Evolutionary conservation across 768 basidiomycete species (phyloP).

Genomic region (Leccinum incarnatum): DNA sequence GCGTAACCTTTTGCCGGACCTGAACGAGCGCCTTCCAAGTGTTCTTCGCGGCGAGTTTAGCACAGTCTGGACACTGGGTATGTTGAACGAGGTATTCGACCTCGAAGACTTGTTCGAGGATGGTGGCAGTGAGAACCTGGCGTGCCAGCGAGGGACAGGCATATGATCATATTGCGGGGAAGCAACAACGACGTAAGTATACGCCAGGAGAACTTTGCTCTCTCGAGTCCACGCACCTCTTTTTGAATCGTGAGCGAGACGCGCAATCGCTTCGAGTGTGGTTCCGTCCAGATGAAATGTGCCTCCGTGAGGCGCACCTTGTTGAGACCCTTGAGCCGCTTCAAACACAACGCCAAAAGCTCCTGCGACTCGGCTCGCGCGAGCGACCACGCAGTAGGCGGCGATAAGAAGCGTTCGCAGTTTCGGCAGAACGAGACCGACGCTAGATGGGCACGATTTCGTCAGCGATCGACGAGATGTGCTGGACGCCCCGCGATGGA

Average conservation of each 20-base stretch:
- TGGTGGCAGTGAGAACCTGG: constrained; percentile 88
- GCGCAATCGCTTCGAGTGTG: constrained; percentile 89
- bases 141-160: constrained; percentile 12
- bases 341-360: constrained; percentile 89
- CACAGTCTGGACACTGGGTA: constrained; percentile 93
- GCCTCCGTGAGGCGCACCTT: constrained; percentile 98
- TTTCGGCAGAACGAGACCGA: constrained; percentile 92
- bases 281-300: constrained; percentile 99
- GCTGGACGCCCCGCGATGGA: neutral
- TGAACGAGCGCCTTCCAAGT: constrained; percentile 98
- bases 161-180: neutral
- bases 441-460: constrained; percentile 41
- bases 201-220: too few species aligned
- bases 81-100: constrained; percentile 94
- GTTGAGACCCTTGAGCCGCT: constrained; percentile 89
- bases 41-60: constrained; percentile 94
- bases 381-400: constrained; percentile 82
- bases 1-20: constrained; percentile 97
- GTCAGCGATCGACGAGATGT: neutral
- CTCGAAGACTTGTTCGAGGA: constrained; percentile 97
- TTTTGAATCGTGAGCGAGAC: constrained; percentile 98
- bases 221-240: constrained; percentile 55
- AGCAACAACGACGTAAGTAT: neutral
- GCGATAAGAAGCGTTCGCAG: constrained; percentile 93
- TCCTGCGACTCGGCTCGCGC: constrained; percentile 91